A percentile compares a stretch with the other conserved stretches of the same genome.
Conservation (phyloP, 257 asterid species). For the Solanum appendiculatum region DNA sequence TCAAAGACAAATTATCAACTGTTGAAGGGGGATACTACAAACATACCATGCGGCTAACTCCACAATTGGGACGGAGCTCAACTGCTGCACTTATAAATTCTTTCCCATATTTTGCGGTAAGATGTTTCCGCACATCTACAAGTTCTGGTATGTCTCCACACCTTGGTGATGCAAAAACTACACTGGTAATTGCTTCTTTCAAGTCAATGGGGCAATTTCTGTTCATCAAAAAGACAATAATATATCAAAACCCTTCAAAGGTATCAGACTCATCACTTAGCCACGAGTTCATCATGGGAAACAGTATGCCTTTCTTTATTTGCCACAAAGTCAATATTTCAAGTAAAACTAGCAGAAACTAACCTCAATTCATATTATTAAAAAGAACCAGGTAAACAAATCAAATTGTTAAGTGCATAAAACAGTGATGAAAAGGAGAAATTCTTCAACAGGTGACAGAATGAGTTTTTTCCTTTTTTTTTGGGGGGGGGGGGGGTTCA, state of each 20-base stretch:
- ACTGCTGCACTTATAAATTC: conserved; percentile 70
- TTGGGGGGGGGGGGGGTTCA: neutral
- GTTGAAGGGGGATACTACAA: neutral
- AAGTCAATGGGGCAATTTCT: conserved; percentile 92
- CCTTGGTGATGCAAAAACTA: conserved; percentile 85
- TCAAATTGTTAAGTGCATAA: neutral
- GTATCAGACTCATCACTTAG: neutral
- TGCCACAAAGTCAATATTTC: neutral
- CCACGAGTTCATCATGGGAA: neutral
- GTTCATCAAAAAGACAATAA: conserved; percentile 10
- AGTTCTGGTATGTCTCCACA: conserved; percentile 97
- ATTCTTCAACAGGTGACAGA: neutral
- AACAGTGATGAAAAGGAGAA: neutral
- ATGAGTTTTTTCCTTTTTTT: neutral
- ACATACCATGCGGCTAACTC: conserved; percentile 88
- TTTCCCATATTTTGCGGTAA: conserved; percentile 82
- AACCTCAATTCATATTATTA: neutral
- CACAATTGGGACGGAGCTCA: conserved; percentile 88
- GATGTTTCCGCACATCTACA: conserved; percentile 61
- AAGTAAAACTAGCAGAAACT: neutral
- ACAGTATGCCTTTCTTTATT: neutral
- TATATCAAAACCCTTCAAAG: neutral
- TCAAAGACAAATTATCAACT: neutral
- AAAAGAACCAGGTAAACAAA: neutral
- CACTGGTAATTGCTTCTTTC: conserved; percentile 90